Conservation (phyloP, 1,139 yeast genomes). For the Barnettozyma hawaiiensis region DNA sequence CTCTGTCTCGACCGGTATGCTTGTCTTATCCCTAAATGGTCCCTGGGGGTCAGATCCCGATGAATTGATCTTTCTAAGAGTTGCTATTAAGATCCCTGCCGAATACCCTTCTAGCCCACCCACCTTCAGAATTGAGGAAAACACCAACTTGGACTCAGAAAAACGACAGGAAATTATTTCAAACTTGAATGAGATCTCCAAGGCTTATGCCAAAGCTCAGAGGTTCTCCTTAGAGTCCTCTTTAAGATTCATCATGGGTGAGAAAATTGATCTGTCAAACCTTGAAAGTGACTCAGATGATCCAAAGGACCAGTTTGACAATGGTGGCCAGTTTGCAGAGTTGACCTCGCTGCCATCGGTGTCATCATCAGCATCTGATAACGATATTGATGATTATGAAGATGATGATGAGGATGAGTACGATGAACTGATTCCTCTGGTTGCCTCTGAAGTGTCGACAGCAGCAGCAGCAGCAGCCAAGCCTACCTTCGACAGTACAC, state of each 20-base stretch:
- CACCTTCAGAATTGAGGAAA: conserved; percentile 69
- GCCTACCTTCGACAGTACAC: conserved; percentile 64
- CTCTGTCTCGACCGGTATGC: conserved; percentile 78
- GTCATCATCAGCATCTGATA: conserved; percentile 24
- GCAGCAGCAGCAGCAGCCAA: conserved; percentile 10
- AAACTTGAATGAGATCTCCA: conserved; percentile 51
- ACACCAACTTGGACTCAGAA: conserved; percentile 52
- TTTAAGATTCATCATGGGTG: conserved; percentile 76
- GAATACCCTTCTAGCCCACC: conserved; percentile 63
- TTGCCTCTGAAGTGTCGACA: conserved; percentile 10
- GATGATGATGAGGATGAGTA: conserved; percentile 26
- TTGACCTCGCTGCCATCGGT: conserved; percentile 29
- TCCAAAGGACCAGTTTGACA: conserved; percentile 13
- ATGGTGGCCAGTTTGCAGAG: conserved; percentile 12
- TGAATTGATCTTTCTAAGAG: conserved; percentile 62
- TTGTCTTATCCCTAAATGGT: conserved; percentile 71
- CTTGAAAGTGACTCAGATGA: conserved; percentile 25
- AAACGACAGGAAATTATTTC: conserved; percentile 45
- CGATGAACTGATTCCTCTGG: conserved; percentile 22
- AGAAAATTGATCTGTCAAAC: conserved; percentile 51
- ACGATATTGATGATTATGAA: conserved; percentile 24
- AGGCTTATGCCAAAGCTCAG: conserved; percentile 49
- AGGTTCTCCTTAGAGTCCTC: conserved; percentile 78
- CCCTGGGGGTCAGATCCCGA: conserved; percentile 58
- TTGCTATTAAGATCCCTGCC: conserved; percentile 63